Base-by-base conservation (phyloP, 345 rosid species). In the Rhodomyrtus tomentosa region DNA sequence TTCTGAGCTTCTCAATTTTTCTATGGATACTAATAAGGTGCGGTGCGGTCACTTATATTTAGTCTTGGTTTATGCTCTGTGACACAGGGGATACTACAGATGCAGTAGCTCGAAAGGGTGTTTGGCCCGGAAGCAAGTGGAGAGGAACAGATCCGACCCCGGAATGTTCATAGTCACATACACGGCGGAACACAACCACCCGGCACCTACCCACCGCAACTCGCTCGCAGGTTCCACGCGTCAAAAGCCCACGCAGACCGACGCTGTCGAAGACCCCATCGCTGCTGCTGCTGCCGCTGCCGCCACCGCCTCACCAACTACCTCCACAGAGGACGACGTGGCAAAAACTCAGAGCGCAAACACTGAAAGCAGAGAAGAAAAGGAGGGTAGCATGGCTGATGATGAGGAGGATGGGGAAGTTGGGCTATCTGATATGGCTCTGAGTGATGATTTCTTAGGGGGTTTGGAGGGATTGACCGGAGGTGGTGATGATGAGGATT, bases 61-160 rank as follows among this genome's bases (percentile, higher is more conserved):
- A 55, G 84, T 42, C 83, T 80, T 84, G 48, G 84, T 88, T 32
- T 15, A 62, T 32, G 74, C 8, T 49, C 56, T 49, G 56, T 82
- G 48, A 83, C 74, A 88, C 96, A 97, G 99, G 91, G 96, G 98
- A 38, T 94, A 98, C 85, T 96, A 96, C 91, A 93, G 94, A 93
- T 96, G 99, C 86, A 96, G 99, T 86, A 97, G 95, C 82, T 97
- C 98, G 80, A 96, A 95, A 85, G 98, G 98, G 20, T 96, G 99
- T 90, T 90, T 97, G 89, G 99, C 99, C 87, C 91, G 99, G 58
- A 96, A 97, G 87, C 99, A 97, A 90, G 98, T 95, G 91, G 99
- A 97, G 94, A 91, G 98, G 84, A 93, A 95, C 90, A 95, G 98
- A 97, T 94, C 99, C 89, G 95, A 97, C 87, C 98, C 99, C 59